Evolutionary conservation across 805 yeast genomes (phyloP), one percentile per base, ranked within the genome.

Genomic region (Nakazawaea peltata): DNA sequence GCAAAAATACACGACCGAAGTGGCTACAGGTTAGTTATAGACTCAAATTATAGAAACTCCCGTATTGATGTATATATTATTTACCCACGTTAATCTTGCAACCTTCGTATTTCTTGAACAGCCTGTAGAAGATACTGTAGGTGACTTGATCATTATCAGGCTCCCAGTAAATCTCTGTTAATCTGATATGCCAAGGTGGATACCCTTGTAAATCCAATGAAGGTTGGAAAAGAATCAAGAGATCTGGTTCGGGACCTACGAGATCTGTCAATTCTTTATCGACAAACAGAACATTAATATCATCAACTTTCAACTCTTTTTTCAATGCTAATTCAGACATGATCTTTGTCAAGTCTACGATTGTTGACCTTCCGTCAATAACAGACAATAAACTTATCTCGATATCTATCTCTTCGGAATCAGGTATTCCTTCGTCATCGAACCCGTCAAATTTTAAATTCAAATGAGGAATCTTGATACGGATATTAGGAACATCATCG

Each of bases 121-220:
- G 90, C 43, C 92, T 69, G 34, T 82, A 67, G 54, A 84, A 88
- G 14, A 86, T 92, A 11, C 88, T 80, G 54, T 88, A 88, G 25
- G 75, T 71, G 31, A 86, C 94, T 37, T 71, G 76, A 40, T 69
- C 76, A 55, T 87, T 87, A 54, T 85, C 95, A 2, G 81, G 81
- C 51, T 86, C 90, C 84, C 94, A 83, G 59, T 79, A 88, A 50
- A 92, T 75, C 53, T 92, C 98, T 5, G 87, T 74, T 35, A 94
- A 69, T 43, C 98, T 72, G 24, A 86, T 74, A 52, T 90, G 97
- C 98, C 98, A 92, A 19, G 98, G 98, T 15, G 97, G 97, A 56
- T 79, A 92, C 13, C 95, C 97, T 57, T 87, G 94, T 33, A 92
- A 68, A 53, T 87, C 94, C 43, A 92, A 65, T 10, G 69, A 66